Conservation (phyloP, 345 rosid species). For the Populus alba region DNA sequence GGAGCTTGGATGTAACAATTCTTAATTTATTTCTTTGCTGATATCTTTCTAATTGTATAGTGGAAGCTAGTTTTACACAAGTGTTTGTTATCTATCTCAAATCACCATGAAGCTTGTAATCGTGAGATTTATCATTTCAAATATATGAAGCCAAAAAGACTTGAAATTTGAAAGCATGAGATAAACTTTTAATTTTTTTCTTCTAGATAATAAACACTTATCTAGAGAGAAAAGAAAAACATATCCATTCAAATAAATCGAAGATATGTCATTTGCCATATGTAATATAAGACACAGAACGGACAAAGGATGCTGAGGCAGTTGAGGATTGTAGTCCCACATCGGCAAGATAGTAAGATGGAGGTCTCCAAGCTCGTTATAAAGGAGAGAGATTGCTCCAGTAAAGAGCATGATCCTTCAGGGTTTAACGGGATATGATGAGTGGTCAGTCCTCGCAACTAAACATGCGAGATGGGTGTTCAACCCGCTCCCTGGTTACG, state of each 20-base stretch:
- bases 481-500: slow-evolving; percentile 51
- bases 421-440: slow-evolving; percentile 59
- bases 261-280: background rate
- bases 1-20: no score
- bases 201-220: background rate
- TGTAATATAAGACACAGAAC: background rate
- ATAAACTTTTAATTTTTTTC: background rate
- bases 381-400: accelerated
- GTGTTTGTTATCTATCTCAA: no score
- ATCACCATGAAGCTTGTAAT: no score
- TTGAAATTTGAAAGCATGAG: background rate
- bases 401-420: background rate
- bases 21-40: no score
- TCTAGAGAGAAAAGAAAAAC: no score
- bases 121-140: background rate
- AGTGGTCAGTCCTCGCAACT: slow-evolving; percentile 38
- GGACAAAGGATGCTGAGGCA: background rate
- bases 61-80: no score
- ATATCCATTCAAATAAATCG: background rate
- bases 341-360: background rate
- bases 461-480: slow-evolving; percentile 48
- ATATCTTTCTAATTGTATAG: no score
- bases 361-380: background rate
- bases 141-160: background rate
- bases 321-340: slow-evolving; percentile 30